These are phyloP conservation scores for Recurvomyces mirabilis DNA, from an alignment of 495 filamentous ascomycete species.

Conservation along the genomic window DNA sequence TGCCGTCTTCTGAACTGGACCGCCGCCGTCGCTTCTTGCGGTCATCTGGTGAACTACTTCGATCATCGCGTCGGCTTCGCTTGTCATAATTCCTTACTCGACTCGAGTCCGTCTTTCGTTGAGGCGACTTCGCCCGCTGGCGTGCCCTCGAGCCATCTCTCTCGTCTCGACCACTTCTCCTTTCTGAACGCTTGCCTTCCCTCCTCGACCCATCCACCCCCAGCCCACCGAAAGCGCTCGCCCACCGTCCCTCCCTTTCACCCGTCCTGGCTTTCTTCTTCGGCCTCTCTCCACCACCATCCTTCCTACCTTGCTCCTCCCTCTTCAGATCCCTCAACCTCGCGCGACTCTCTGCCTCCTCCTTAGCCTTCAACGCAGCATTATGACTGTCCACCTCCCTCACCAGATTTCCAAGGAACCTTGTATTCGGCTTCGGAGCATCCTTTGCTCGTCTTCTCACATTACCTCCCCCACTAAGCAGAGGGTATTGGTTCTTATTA, in stretches of 20 bases:
- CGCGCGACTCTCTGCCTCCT: constrained; percentile 53
- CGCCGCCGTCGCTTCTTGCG: constrained; percentile 1
- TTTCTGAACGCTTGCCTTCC: too few species aligned
- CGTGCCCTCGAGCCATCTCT: not conserved
- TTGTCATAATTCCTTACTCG: not conserved
- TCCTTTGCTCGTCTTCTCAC: not conserved
- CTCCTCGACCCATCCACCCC: not conserved
- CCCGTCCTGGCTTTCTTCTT: constrained; percentile 2
- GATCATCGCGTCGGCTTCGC: not conserved
- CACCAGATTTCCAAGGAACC: constrained; percentile 81
- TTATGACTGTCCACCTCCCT: constrained; percentile 84
- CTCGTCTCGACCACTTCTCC: too few species aligned
- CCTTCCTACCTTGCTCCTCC: constrained; percentile 28
- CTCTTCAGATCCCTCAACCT: constrained; percentile 42
- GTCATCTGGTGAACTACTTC: not conserved
- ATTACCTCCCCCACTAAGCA: not conserved
- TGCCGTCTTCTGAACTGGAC: not conserved
- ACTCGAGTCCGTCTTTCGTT: not conserved
- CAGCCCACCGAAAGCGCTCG: constrained; percentile 6
- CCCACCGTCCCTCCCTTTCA: constrained; percentile 15
- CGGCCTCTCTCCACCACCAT: constrained; percentile 1
- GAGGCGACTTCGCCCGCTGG: not conserved
- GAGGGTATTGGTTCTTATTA: constrained; percentile 1
- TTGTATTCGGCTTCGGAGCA: constrained; percentile 81
- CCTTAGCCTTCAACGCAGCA: constrained; percentile 70